phyloP scores from a whole-genome alignment of 2,329 filamentous ascomycete species.

The Stenocarpella maydis region DNA sequence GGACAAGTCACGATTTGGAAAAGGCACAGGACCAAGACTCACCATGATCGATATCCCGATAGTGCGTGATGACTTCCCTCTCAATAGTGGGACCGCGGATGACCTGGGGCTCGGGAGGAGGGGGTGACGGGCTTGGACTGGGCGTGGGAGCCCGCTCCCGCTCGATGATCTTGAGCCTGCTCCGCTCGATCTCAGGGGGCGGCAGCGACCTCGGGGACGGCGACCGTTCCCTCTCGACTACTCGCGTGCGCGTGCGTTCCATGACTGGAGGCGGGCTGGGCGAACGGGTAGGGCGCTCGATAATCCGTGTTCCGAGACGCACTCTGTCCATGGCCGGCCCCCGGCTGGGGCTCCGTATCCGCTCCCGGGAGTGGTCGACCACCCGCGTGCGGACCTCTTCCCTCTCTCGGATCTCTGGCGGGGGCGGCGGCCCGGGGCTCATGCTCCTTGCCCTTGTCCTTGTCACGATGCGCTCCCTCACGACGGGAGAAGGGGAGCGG shows the following conservation, averaged over 20 bases:
- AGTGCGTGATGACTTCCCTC: conserved; percentile 89
- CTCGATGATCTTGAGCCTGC: conserved; percentile 59
- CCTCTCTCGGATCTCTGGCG: conserved; percentile 41
- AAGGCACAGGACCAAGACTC: conserved; percentile 44
- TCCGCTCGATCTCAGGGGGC: conserved; percentile 53
- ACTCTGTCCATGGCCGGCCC: conserved; percentile 35
- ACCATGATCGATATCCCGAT: conserved; percentile 88
- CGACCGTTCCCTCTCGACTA: conserved; percentile 51
- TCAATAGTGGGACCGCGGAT: conserved; percentile 83
- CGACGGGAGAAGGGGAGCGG: conserved; percentile 52
- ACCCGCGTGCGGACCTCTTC: conserved; percentile 43
- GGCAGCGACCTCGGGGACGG: conserved; percentile 46
- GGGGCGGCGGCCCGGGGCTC: conserved; percentile 43
- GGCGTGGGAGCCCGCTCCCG: conserved; percentile 55
- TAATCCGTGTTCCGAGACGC: conserved; percentile 44
- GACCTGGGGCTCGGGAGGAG: conserved; percentile 68
- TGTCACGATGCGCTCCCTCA: conserved; percentile 52
- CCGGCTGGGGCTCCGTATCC: conserved; percentile 38
- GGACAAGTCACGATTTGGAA: no score
- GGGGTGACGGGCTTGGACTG: conserved; percentile 57
- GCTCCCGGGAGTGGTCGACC: conserved; percentile 45
- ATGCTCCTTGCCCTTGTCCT: conserved; percentile 52
- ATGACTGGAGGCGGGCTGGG: conserved; percentile 46
- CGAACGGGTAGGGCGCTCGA: conserved; percentile 51
- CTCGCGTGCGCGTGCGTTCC: conserved; percentile 50